Evolutionary conservation across 306 rosid species (phyloP).

Genomic region (Quercus ilex): DNA sequence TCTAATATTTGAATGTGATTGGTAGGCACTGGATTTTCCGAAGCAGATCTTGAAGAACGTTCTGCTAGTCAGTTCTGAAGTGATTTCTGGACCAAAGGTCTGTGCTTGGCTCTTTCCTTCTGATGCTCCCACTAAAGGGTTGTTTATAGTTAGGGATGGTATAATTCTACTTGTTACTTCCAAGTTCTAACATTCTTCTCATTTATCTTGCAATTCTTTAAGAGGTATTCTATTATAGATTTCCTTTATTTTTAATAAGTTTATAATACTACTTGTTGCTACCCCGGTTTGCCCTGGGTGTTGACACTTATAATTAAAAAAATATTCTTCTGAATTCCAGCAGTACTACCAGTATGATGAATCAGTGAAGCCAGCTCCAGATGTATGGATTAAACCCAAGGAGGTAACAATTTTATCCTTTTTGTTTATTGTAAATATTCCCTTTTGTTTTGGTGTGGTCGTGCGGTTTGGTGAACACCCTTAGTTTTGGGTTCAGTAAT

Average conservation of each 20-base stretch:
- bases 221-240: too few relatives aligned
- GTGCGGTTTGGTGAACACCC: too few relatives aligned
- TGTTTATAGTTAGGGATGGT: background rate
- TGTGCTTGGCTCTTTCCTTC: slow-evolving; percentile 9
- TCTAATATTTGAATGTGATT: slow-evolving; percentile 21
- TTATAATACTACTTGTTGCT: too few relatives aligned
- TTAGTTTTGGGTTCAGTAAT: too few relatives aligned
- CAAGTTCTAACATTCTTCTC: slow-evolving; percentile 13
- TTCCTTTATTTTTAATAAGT: too few relatives aligned
- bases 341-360: slow-evolving; percentile 68
- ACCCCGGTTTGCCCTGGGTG: too few relatives aligned
- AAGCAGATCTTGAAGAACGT: slow-evolving; percentile 69
- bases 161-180: slow-evolving; percentile 9
- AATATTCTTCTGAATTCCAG: slow-evolving; percentile 36
- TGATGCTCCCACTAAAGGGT: background rate
- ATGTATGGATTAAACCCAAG: slow-evolving; percentile 88
- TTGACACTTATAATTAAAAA: too few relatives aligned
- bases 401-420: slow-evolving; percentile 43
- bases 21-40: slow-evolving; percentile 82
- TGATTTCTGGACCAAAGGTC: slow-evolving; percentile 84
- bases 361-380: slow-evolving; percentile 51
- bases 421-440: slow-evolving; percentile 9
- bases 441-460: background rate
- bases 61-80: slow-evolving; percentile 61
- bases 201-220: too few relatives aligned